phyloP scores from a whole-genome alignment of 129 eudicot genomes.

The Flaveria sonorensis region DNA sequence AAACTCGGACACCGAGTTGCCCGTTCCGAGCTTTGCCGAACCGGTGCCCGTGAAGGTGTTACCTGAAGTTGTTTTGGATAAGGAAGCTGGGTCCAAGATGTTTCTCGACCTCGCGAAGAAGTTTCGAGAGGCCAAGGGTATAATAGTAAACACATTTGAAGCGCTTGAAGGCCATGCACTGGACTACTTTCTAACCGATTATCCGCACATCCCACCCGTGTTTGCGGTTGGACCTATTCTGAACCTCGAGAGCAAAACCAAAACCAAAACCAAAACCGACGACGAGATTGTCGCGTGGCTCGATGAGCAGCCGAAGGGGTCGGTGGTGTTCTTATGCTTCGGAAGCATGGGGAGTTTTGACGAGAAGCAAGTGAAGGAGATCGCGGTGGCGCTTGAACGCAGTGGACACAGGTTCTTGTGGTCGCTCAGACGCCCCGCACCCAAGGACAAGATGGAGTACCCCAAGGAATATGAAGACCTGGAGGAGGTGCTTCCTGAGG shows the following conservation, averaged over 20 bases:
- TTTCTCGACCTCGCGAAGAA: neutral
- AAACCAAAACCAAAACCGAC: neutral
- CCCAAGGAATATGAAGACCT: neutral
- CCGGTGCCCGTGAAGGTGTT: constrained; percentile 2
- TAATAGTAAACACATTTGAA: constrained; percentile 3
- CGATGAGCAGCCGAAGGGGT: neutral
- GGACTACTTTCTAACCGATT: neutral
- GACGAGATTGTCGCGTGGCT: constrained; percentile 10
- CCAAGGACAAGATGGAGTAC: neutral
- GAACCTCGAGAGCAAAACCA: neutral
- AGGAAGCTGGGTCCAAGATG: constrained; percentile 1
- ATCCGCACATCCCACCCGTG: neutral
- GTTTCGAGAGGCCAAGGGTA: neutral
- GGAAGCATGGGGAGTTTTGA: constrained; percentile 17
- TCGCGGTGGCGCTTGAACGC: neutral
- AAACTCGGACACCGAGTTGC: neutral
- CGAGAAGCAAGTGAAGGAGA: constrained; percentile 17
- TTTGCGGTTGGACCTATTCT: neutral
- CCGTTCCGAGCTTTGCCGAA: neutral
- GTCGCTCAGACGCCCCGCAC: neutral
- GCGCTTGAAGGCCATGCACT: neutral
- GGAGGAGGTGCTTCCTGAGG: neutral
- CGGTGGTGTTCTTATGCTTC: constrained; percentile 13
- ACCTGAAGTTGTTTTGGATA: neutral
- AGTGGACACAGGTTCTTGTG: constrained; percentile 13